Evolutionary conservation across 2,329 filamentous ascomycete genomes (phyloP), one percentile per base, ranked within the genome.

Genomic region (Scortechinia acanthostroma): DNA sequence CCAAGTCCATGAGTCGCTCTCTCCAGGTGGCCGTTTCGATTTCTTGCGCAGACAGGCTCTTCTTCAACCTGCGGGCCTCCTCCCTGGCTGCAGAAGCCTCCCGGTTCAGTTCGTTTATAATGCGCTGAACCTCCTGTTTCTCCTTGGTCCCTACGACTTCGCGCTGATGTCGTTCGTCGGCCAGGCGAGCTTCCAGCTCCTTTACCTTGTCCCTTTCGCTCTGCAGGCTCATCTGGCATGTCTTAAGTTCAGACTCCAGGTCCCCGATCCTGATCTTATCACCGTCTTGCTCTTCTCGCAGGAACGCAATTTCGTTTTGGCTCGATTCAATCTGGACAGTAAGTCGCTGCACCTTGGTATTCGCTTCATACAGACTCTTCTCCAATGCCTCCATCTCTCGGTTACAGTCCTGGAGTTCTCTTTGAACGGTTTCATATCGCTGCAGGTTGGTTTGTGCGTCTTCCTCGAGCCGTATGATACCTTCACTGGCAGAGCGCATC

Each of bases 191-290:
- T 55, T 90, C 85, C 21, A 91, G 70, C 53, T 90, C 86, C 55
- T 71, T 74, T 16, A 75, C 72, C 42, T 80, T 82, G 49, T 96
- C 91, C 62, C 85, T 86, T 62, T 95, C 90, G 44, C 93, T 90
- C 46, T 86, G 79, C n/a, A 95, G 69, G 43, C 71, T 79, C 56
- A 89, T 80, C 59, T 94, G 86, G n/a, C 82, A 77, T 46, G 80
- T 85, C 54, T 88, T 86, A 28, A 96, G 68, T 14, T 84, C 81
- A 5, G 88, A 87, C 58, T 97, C 91, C 4, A 97, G 73, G 57
- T 97, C 90, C 28, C 91, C 89, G 55, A 98, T 97, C 64, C 90
- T 91, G 60, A 98, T 95, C 74, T 98, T 98, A 70, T 98, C 93
- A 16, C 79, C 80, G 64, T 98, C 93, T 63, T 98, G 93, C 68